Evolutionary conservation across 352 stramenopile genomes (phyloP).

Genomic region (Phytophthora idaei): DNA sequence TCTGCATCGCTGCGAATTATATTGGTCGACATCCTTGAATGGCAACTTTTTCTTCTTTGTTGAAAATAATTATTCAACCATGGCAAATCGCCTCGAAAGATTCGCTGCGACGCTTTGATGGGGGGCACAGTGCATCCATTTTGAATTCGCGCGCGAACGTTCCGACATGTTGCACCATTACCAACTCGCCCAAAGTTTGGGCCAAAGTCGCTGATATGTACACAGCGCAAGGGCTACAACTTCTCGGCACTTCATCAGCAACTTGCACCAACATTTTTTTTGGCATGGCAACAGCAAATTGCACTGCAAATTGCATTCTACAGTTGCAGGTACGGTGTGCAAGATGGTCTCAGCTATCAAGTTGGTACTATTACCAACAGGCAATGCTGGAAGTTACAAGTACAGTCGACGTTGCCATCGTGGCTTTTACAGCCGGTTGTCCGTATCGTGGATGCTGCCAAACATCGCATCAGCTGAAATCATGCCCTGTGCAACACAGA

Average conservation of each 20-base stretch:
- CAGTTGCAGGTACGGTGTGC: background rate
- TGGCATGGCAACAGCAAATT: constrained; percentile 2
- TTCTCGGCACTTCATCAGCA: background rate
- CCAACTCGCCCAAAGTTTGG: background rate
- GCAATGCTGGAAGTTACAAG: constrained; percentile 1
- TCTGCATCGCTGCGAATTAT: background rate
- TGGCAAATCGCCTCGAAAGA: constrained; percentile 19
- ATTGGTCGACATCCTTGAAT: background rate
- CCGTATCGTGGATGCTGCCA: constrained; percentile 1
- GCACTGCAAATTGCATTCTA: background rate
- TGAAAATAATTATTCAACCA: constrained; percentile 16
- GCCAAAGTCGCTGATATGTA: background rate
- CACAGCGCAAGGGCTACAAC: background rate
- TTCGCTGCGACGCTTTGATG: constrained; percentile 25
- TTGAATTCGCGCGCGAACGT: constrained; percentile 15
- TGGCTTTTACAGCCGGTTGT: constrained; percentile 6
- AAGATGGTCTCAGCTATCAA: constrained; percentile 8
- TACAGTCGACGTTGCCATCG: background rate
- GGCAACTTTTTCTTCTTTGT: background rate
- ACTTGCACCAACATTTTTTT: background rate
- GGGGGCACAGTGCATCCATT: constrained; percentile 20
- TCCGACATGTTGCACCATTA: constrained; percentile 23
- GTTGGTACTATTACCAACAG: background rate
- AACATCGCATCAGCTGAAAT: constrained; percentile 43
- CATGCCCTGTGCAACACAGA: constrained; percentile 24